These are phyloP conservation scores for Tetraselmis striata DNA, from an alignment of 139 green algal species.

Conservation along the genomic window DNA sequence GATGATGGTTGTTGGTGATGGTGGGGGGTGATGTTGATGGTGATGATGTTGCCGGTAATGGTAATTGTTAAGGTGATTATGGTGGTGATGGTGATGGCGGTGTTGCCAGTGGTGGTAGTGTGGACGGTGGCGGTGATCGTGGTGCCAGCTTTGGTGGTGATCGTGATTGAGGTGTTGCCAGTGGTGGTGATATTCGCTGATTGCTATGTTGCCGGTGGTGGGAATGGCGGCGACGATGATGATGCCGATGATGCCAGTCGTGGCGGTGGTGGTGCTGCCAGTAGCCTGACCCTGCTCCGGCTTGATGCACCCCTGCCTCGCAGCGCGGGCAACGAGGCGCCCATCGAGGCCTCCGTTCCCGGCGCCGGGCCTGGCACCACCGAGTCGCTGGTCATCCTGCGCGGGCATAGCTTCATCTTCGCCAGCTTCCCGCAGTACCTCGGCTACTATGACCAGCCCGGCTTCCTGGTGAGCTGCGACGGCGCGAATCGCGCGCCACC, in stretches of 20 bases:
- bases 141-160: not conserved
- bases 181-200: slow-evolving; percentile 1
- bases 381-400: too few species aligned
- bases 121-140: not conserved
- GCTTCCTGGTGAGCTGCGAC: too few species aligned
- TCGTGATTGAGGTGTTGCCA: not conserved
- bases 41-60: slow-evolving; percentile 1
- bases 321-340: too few species aligned
- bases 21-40: slow-evolving; percentile 1
- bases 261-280: slow-evolving; percentile 8
- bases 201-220: slow-evolving; percentile 1
- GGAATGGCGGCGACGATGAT: not conserved
- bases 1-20: not conserved
- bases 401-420: too few species aligned
- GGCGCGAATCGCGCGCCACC: too few species aligned
- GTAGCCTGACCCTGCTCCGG: too few species aligned
- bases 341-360: too few species aligned
- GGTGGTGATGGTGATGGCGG: slow-evolving; percentile 5
- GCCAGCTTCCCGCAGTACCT: too few species aligned
- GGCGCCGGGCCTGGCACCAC: too few species aligned
- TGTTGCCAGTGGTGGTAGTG: slow-evolving; percentile 2
- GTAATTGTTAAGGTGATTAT: not conserved
- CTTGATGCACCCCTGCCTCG: too few species aligned
- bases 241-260: too few species aligned
- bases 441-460: too few species aligned